phyloP scores from a whole-genome alignment of 495 filamentous ascomycete genomes.

The Hypoxylon crocopeplum region DNA sequence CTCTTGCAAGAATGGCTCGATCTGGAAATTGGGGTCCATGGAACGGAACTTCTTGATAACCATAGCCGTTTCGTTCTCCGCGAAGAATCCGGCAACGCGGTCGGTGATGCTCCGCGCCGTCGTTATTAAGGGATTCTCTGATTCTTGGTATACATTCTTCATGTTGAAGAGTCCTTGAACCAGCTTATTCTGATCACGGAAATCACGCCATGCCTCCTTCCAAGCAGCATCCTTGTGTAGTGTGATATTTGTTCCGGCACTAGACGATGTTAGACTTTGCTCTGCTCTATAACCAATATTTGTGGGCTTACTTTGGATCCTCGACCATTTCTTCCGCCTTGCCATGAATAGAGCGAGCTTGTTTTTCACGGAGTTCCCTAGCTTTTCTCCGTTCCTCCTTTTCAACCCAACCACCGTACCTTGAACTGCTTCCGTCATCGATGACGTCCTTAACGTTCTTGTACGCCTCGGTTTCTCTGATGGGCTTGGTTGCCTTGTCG shows the following conservation, averaged over 20 bases:
- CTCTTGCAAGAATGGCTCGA: constrained; percentile 91
- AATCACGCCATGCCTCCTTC: constrained; percentile 94
- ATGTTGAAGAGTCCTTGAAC: constrained; percentile 88
- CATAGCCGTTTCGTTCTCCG: constrained; percentile 95
- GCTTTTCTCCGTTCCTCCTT: constrained; percentile 87
- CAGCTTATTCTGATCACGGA: constrained; percentile 83
- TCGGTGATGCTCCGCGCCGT: constrained; percentile 94
- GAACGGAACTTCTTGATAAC: constrained; percentile 98
- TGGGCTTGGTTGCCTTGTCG: constrained; percentile 91
- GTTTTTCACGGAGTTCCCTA: constrained; percentile 74
- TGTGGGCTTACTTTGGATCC: constrained; percentile 79
- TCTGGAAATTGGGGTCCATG: constrained; percentile 93
- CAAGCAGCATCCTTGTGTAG: constrained; percentile 95
- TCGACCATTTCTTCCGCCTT: constrained; percentile 64
- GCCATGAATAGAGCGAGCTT: constrained; percentile 48
- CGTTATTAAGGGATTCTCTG: constrained; percentile 92
- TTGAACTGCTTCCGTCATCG: constrained; percentile 94
- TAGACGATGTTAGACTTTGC: constrained; percentile 46
- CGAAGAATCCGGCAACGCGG: constrained; percentile 92
- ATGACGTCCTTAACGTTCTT: constrained; percentile 95
- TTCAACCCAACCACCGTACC: constrained; percentile 95
- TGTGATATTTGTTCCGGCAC: constrained; percentile 91
- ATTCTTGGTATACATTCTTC: constrained; percentile 88
- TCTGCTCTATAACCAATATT: background rate
- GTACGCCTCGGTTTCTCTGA: constrained; percentile 91